phyloP scores from a whole-genome alignment of 2,329 filamentous ascomycete genomes.

The Colletotrichum euphorbiae region DNA sequence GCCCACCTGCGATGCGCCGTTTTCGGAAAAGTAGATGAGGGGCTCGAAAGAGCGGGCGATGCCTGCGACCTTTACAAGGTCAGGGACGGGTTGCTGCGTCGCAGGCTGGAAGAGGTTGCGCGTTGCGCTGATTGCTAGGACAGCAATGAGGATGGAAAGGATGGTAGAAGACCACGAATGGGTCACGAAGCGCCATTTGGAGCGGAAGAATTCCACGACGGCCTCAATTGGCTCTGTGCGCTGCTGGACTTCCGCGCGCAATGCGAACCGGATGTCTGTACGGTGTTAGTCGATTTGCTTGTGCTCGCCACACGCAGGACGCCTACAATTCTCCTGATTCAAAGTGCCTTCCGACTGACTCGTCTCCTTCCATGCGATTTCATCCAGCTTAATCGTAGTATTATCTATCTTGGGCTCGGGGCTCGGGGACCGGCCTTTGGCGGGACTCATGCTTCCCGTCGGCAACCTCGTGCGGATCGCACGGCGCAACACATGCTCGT shows the following conservation, averaged over 20 bases:
- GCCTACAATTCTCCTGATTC: constrained; percentile 62
- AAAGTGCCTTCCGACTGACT: constrained; percentile 43
- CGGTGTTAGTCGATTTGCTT: constrained; percentile 40
- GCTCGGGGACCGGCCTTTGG: constrained; percentile 60
- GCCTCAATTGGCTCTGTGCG: constrained; percentile 86
- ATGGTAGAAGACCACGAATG: constrained; percentile 77
- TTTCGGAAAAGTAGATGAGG: constrained; percentile 93
- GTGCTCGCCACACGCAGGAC: constrained; percentile 23
- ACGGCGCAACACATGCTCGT: constrained; percentile 59
- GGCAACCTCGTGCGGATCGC: constrained; percentile 68
- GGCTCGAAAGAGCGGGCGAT: constrained; percentile 94
- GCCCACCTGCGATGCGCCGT: constrained; percentile 85
- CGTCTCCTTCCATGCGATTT: constrained; percentile 45
- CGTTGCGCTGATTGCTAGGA: constrained; percentile 74
- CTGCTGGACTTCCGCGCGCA: constrained; percentile 89
- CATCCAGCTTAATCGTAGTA: constrained; percentile 53
- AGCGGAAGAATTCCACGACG: constrained; percentile 72
- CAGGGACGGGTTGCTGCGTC: constrained; percentile 75
- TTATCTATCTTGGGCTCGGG: constrained; percentile 59
- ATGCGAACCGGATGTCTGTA: constrained; percentile 86
- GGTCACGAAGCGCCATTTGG: constrained; percentile 70
- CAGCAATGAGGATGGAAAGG: constrained; percentile 67
- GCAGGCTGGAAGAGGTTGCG: constrained; percentile 78
- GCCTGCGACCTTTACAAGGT: constrained; percentile 90
- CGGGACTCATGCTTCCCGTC: constrained; percentile 66